Evolutionary conservation across 208 protist genomes (phyloP).

Genomic region (Leishmania guyanensis): DNA sequence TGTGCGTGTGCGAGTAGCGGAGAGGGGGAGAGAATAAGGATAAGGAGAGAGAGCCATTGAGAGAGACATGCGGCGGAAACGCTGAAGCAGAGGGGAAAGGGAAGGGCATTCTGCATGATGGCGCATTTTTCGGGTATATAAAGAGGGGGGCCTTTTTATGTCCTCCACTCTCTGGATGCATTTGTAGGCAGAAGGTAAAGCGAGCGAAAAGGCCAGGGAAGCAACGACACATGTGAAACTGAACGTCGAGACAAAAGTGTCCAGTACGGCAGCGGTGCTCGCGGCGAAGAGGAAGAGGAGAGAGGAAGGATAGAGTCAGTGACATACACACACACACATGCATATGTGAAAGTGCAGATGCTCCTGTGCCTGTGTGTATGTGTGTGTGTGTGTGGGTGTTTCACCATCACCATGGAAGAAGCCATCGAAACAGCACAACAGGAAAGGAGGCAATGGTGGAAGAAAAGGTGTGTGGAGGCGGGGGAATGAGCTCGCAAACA

Average conservation of each 20-base stretch:
- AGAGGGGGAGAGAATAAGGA: not conserved
- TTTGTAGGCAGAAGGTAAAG: not conserved
- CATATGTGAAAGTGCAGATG: not conserved
- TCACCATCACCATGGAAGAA: not conserved
- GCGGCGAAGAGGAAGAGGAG: not conserved
- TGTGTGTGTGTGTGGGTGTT: not conserved
- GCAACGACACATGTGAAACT: not conserved
- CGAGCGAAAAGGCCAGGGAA: not conserved
- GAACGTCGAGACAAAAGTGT: too few relatives aligned
- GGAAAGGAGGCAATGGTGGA: not conserved
- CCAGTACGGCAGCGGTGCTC: not conserved
- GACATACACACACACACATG: not conserved
- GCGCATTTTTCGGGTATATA: not conserved
- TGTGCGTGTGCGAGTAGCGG: not conserved
- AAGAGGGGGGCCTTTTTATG: not conserved
- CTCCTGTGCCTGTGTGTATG: not conserved
- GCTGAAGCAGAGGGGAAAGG: not conserved
- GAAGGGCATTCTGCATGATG: not conserved
- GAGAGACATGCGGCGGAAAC: not conserved
- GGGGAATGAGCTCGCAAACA: not conserved
- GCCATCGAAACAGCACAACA: not conserved
- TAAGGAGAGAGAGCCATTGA: conserved; percentile 5
- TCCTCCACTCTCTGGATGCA: not conserved
- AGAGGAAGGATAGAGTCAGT: not conserved
- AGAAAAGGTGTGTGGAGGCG: not conserved